Conservation (phyloP, 2,329 filamentous ascomycete genomes). For the Cladosporium sphaerospermum region DNA sequence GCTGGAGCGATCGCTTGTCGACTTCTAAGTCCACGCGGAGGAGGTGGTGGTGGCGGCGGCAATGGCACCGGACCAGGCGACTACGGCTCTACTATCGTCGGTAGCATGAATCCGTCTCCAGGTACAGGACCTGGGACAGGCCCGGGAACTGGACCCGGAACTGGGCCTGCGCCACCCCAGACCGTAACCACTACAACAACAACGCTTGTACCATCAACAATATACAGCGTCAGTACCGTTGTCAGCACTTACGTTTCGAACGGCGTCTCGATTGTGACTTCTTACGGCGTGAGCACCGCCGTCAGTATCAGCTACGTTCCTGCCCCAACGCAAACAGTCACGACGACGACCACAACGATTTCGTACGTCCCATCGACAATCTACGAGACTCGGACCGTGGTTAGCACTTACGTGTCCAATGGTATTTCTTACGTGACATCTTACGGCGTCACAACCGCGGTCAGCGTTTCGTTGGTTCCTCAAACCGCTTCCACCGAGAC, state of each 20-base stretch:
- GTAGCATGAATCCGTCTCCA: slow-evolving; percentile 9
- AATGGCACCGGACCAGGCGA: slow-evolving; percentile 11
- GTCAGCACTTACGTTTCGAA: slow-evolving; percentile 22
- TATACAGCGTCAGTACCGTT: slow-evolving; percentile 21
- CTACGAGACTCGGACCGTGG: not conserved
- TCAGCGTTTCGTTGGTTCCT: slow-evolving; percentile 12
- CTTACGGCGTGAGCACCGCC: slow-evolving; percentile 24
- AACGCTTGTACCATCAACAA: slow-evolving; percentile 18
- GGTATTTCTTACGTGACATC: slow-evolving; percentile 22
- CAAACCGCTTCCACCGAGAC: slow-evolving; percentile 10
- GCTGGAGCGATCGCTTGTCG: slow-evolving; percentile 15
- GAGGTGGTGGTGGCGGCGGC: slow-evolving; percentile 14
- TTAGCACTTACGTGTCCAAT: slow-evolving; percentile 18
- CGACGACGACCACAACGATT: slow-evolving; percentile 20
- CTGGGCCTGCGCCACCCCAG: slow-evolving; percentile 16
- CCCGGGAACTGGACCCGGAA: slow-evolving; percentile 15
- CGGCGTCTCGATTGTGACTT: slow-evolving; percentile 20
- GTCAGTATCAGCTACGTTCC: slow-evolving; percentile 20
- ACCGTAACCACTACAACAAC: slow-evolving; percentile 24
- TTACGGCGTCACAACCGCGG: slow-evolving; percentile 23
- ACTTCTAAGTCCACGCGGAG: slow-evolving; percentile 15
- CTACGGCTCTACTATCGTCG: slow-evolving; percentile 9
- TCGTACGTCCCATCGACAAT: slow-evolving; percentile 12
- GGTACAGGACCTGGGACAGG: slow-evolving; percentile 11
- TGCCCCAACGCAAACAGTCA: slow-evolving; percentile 20